Conservation (phyloP, 352 stramenopile genomes). For the Globisporangium paddicum region DNA sequence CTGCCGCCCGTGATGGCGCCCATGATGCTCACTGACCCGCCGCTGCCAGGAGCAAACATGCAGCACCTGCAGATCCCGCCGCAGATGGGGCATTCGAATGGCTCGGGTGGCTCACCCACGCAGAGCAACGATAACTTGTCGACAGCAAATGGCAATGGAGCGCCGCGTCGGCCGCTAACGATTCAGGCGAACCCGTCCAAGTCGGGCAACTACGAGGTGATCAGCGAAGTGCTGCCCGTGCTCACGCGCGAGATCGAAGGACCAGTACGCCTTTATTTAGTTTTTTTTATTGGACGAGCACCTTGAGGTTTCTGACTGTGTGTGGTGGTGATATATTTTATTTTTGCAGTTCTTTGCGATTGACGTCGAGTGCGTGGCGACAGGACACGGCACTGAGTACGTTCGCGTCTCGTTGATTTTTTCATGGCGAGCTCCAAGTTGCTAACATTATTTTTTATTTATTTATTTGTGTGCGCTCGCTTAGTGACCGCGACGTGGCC, state of each 20-base stretch:
- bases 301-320: neutral
- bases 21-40: constrained; percentile 20
- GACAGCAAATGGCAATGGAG: neutral
- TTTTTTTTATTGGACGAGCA: neutral
- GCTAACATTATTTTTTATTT: neutral
- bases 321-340: constrained; percentile 6
- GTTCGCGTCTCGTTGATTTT: no score
- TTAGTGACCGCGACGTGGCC: constrained; percentile 87
- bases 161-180: constrained; percentile 36
- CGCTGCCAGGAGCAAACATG: neutral
- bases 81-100: neutral
- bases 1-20: constrained; percentile 22
- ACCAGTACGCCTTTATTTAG: constrained; percentile 30
- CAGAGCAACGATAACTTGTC: constrained; percentile 6
- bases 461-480: neutral
- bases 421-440: neutral
- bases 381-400: no score
- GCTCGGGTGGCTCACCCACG: constrained; percentile 15
- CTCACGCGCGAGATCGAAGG: constrained; percentile 74
- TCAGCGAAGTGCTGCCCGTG: constrained; percentile 73
- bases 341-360: constrained; percentile 83
- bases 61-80: constrained; percentile 12
- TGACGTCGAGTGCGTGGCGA: constrained; percentile 92
- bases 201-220: constrained; percentile 59
- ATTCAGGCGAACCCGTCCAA: constrained; percentile 68